These are phyloP conservation scores for Thamnidium elegans DNA, from an alignment of 192 early-diverging fungal species.

Conservation along the genomic window DNA sequence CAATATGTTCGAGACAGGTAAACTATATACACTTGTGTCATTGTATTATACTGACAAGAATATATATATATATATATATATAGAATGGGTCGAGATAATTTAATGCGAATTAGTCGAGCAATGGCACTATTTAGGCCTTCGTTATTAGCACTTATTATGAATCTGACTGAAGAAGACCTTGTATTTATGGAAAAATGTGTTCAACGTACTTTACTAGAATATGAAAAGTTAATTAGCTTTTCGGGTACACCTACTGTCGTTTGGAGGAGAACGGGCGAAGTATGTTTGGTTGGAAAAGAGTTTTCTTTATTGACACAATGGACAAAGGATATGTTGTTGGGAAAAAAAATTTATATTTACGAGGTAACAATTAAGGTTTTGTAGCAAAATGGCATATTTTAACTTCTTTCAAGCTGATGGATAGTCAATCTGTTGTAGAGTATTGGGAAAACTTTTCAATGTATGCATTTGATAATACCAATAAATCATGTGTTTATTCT, in stretches of 20 bases:
- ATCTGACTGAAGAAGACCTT: conserved; percentile 90
- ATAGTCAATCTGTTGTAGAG: conserved; percentile 84
- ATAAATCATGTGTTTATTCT: conserved; percentile 85
- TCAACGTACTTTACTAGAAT: conserved; percentile 91
- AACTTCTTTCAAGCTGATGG: conserved; percentile 70
- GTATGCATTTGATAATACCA: conserved; percentile 91
- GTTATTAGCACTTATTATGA: conserved; percentile 92
- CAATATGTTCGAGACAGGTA: conserved; percentile 74
- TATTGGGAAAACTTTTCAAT: conserved; percentile 95
- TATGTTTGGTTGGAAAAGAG: conserved; percentile 93
- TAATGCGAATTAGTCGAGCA: conserved; percentile 86
- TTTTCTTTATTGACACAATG: conserved; percentile 93
- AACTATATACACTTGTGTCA: too few relatives aligned
- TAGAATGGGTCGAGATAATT: conserved; percentile 85
- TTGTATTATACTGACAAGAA: not conserved
- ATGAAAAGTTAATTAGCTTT: conserved; percentile 91
- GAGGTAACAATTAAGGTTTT: too few relatives aligned
- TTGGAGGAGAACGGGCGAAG: conserved; percentile 96
- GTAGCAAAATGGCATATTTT: too few relatives aligned
- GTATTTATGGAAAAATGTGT: conserved; percentile 97
- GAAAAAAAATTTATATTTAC: conserved; percentile 79
- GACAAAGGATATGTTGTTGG: conserved; percentile 78
- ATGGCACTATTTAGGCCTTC: conserved; percentile 90
- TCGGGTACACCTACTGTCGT: conserved; percentile 95
- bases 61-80: not conserved